phyloP scores from a whole-genome alignment of 164 flowering plant species.

The Paratinospora sagittata region DNA sequence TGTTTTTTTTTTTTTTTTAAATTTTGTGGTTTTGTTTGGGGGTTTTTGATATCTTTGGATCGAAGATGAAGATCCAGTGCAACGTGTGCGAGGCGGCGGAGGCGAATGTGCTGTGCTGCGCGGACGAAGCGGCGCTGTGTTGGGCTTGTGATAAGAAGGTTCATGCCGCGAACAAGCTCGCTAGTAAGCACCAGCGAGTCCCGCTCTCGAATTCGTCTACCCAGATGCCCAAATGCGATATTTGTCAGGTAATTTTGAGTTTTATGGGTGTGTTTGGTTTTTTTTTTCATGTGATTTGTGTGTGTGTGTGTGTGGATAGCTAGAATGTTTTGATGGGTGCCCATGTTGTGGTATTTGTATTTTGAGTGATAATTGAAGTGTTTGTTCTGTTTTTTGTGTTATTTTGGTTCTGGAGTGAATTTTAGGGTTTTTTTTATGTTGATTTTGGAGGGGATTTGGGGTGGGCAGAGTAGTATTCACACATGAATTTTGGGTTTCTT shows the following conservation, averaged over 20 bases:
- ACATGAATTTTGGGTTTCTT: too few relatives aligned
- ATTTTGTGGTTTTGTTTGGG: too few relatives aligned
- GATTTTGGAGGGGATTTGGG: neutral
- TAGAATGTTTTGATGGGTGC: too few relatives aligned
- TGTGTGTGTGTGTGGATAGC: too few relatives aligned
- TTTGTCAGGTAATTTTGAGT: conserved; percentile 60
- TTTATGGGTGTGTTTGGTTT: too few relatives aligned
- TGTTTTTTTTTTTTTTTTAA: neutral
- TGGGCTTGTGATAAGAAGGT: conserved; percentile 75
- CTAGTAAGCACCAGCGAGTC: conserved; percentile 81
- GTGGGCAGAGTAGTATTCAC: too few relatives aligned
- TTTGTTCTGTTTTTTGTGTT: neutral
- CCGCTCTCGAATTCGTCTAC: conserved; percentile 53
- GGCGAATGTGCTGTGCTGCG: conserved; percentile 81
- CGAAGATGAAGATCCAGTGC: conserved; percentile 84
- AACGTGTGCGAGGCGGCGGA: conserved; percentile 85
- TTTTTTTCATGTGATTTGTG: too few relatives aligned
- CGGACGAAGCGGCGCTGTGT: conserved; percentile 95
- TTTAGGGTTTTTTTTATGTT: neutral
- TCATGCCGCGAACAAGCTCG: conserved; percentile 91
- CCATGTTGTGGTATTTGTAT: too few relatives aligned
- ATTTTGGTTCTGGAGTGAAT: neutral
- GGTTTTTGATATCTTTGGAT: neutral
- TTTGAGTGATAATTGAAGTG: neutral
- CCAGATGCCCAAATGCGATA: conserved; percentile 81